Conservation (phyloP, 768 basidiomycete genomes). For the Kwoniella sp. region DNA sequence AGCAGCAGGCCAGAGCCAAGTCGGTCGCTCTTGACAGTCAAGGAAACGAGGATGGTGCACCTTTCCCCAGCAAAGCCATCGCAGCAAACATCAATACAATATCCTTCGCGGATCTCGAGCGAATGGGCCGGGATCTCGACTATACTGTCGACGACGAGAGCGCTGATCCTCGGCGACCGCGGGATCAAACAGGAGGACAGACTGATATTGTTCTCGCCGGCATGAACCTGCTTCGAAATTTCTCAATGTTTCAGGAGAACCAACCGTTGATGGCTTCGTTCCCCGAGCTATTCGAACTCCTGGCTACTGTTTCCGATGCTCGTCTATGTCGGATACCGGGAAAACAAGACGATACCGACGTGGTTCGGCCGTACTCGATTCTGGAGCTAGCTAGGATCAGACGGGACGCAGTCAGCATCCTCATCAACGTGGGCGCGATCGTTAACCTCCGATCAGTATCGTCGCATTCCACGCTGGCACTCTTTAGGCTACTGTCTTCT, state of each 20-base stretch:
- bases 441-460: conserved; percentile 59
- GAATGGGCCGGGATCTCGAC: conserved; percentile 60
- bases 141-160: conserved; percentile 57
- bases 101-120: conserved; percentile 67
- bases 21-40: conserved; percentile 31
- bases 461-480: conserved; percentile 59
- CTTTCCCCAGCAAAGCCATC: not conserved
- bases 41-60: conserved; percentile 21
- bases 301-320: conserved; percentile 71
- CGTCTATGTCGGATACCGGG: conserved; percentile 36
- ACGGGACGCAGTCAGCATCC: conserved; percentile 72
- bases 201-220: conserved; percentile 71
- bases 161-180: conserved; percentile 10
- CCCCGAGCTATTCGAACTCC: conserved; percentile 65
- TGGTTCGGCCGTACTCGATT: conserved; percentile 64
- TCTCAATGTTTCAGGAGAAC: conserved; percentile 76
- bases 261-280: conserved; percentile 67
- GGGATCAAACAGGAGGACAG: conserved; percentile 65
- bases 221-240: conserved; percentile 81
- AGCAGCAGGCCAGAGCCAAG: conserved; percentile 7
- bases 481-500: conserved; percentile 71
- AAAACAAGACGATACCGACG: conserved; percentile 51
- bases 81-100: conserved; percentile 62
- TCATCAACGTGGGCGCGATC: conserved; percentile 65
- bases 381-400: conserved; percentile 72